Evolutionary conservation across 176 grass and related monocot genomes (phyloP).

Genomic region (Oryza australiensis): DNA sequence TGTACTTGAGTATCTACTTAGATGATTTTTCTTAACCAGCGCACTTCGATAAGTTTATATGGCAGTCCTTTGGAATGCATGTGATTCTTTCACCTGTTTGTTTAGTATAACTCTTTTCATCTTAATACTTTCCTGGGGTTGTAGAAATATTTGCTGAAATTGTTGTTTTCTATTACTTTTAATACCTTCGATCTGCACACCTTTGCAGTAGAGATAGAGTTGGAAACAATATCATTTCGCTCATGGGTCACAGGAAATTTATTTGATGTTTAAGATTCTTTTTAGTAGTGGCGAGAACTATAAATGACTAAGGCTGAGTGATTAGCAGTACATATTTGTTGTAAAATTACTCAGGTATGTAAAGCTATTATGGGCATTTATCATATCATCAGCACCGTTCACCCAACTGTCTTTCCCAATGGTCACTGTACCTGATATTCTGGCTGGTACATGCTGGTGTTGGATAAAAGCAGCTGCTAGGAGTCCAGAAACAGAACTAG

Average conservation of each 20-base stretch:
- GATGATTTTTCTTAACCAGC: background rate
- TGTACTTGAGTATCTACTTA: conserved; percentile 22
- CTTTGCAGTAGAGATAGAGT: background rate
- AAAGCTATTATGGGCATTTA: background rate
- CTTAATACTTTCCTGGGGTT: no score
- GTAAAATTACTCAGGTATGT: background rate
- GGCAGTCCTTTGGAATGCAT: background rate
- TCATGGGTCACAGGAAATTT: background rate
- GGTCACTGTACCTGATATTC: background rate
- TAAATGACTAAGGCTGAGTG: background rate
- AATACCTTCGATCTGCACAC: background rate
- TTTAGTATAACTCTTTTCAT: no score
- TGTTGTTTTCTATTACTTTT: no score
- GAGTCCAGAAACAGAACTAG: background rate
- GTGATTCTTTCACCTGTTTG: background rate
- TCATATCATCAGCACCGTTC: background rate
- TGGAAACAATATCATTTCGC: background rate
- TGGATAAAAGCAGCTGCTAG: background rate
- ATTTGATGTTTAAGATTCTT: background rate
- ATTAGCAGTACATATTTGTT: background rate
- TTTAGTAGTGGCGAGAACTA: background rate
- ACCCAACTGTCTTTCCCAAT: background rate
- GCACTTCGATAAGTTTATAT: background rate
- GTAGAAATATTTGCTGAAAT: no score
- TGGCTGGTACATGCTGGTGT: background rate